Percentiles rank a stretch among this genome's conserved stretches.
phyloP scores from a whole-genome alignment of 176 grass and related monocot species.

The Chrysopogon serrulatus region DNA sequence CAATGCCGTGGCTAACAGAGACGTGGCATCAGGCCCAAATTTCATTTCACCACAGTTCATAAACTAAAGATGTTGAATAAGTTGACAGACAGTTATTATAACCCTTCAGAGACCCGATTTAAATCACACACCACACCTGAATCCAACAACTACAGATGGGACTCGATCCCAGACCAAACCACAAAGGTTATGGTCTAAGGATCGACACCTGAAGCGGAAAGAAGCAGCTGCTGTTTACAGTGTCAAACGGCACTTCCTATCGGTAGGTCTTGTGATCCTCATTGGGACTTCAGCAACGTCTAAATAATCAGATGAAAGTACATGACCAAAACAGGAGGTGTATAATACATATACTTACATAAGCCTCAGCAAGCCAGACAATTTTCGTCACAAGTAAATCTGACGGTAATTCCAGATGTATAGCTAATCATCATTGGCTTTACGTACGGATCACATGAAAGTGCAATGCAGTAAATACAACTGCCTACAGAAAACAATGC shows the following conservation, averaged over 20 bases:
- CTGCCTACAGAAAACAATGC: background rate
- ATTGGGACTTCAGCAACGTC: background rate
- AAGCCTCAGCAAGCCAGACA: conserved; percentile 68
- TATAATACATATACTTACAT: background rate
- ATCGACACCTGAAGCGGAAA: conserved; percentile 6
- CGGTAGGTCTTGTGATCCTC: conserved; percentile 51
- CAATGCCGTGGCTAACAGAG: conserved; percentile 48
- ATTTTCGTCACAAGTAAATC: conserved; percentile 59
- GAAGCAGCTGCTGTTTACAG: conserved; percentile 45
- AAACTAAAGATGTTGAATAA: background rate
- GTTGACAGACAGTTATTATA: background rate
- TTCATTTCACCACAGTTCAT: accelerated
- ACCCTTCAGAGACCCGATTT: conserved; percentile 77
- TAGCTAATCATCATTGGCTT: conserved; percentile 64
- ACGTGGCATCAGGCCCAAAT: conserved; percentile 66
- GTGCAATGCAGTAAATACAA: background rate
- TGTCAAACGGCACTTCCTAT: conserved; percentile 99
- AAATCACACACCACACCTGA: conserved; percentile 79
- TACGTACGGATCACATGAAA: background rate
- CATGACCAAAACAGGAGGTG: background rate
- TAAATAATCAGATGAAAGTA: background rate
- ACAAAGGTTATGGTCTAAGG: conserved; percentile 13
- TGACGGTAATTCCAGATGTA: conserved; percentile 98
- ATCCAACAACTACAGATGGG: background rate
- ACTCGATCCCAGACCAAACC: conserved; percentile 18